Conservation (phyloP, 2,329 filamentous ascomycete genomes). For the Albifimbria verrucaria region DNA sequence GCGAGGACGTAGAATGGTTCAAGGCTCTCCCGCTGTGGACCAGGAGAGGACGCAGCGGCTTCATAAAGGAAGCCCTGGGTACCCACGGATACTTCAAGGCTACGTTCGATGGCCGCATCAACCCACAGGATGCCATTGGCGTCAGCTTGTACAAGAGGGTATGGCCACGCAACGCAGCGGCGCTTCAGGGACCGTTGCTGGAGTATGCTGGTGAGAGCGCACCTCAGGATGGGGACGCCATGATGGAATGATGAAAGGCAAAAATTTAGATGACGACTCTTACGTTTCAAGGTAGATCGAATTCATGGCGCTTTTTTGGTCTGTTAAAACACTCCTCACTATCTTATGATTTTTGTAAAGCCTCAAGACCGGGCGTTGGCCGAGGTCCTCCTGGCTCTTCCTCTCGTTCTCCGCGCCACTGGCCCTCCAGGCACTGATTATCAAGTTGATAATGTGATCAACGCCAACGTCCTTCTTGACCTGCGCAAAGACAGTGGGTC, state of each 20-base stretch:
- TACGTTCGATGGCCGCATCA: slow-evolving; percentile 93
- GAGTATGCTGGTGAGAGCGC: slow-evolving; percentile 23
- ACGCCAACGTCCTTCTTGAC: slow-evolving; percentile 91
- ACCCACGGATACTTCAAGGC: slow-evolving; percentile 99
- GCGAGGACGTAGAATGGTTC: slow-evolving; percentile 95
- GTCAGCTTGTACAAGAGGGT: slow-evolving; percentile 86
- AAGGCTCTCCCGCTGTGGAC: slow-evolving; percentile 96
- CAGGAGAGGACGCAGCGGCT: slow-evolving; percentile 80
- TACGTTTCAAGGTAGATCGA: slow-evolving; percentile 23
- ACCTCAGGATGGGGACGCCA: slow-evolving; percentile 26
- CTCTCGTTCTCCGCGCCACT: slow-evolving; percentile 71
- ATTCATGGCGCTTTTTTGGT: slow-evolving; percentile 22
- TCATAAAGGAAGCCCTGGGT: slow-evolving; percentile 88
- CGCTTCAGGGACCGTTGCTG: slow-evolving; percentile 41
- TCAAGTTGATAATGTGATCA: slow-evolving; percentile 81
- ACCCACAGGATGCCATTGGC: slow-evolving; percentile 90
- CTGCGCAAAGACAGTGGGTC: slow-evolving; percentile 92
- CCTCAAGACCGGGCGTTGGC: slow-evolving; percentile 54
- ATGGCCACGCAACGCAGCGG: slow-evolving; percentile 68
- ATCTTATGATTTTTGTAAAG: slow-evolving; percentile 22
- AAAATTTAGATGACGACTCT: slow-evolving; percentile 21
- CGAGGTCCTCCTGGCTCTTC: slow-evolving; percentile 54
- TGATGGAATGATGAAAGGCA: slow-evolving; percentile 31
- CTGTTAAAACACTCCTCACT: slow-evolving; percentile 6
- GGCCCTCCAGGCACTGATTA: slow-evolving; percentile 88